These are phyloP conservation scores for Cordyceps pruinosa DNA, from an alignment of 2,329 filamentous ascomycete species.

Conservation along the genomic window DNA sequence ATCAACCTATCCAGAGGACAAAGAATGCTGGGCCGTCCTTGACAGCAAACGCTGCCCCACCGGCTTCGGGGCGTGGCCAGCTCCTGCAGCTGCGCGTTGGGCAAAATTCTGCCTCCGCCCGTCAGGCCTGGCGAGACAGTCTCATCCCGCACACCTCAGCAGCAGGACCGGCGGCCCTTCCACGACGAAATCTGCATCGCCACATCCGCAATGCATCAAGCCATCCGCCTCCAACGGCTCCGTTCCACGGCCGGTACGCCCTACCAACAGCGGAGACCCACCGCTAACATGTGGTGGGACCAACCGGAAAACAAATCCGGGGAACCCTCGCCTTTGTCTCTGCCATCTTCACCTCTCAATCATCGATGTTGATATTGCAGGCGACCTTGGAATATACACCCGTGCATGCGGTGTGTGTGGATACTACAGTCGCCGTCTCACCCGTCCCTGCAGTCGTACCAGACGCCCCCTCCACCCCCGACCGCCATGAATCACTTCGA, in stretches of 20 bases:
- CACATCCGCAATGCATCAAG: background rate
- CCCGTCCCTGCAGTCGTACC: background rate
- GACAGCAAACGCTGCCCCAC: too few relatives aligned
- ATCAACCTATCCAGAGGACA: too few relatives aligned
- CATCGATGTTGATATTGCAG: constrained; percentile 3
- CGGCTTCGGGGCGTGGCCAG: too few relatives aligned
- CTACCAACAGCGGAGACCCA: constrained; percentile 2
- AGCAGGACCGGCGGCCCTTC: background rate
- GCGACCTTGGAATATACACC: background rate
- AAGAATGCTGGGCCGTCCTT: too few relatives aligned
- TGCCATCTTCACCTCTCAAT: background rate
- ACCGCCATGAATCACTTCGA: constrained; percentile 6
- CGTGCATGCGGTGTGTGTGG: background rate
- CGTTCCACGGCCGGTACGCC: constrained; percentile 5
- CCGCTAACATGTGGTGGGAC: constrained; percentile 11
- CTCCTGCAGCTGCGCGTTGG: too few relatives aligned
- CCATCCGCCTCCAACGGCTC: background rate
- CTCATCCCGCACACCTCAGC: background rate
- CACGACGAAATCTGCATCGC: background rate
- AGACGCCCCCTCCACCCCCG: background rate
- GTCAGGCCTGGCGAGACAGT: background rate
- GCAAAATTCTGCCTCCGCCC: too few relatives aligned
- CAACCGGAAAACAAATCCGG: constrained; percentile 10
- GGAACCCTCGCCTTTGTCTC: constrained; percentile 4
- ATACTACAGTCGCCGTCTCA: background rate